These are phyloP conservation scores for Neolentinus lepideus DNA, from an alignment of 1,284 basidiomycete species.

Conservation along the genomic window DNA sequence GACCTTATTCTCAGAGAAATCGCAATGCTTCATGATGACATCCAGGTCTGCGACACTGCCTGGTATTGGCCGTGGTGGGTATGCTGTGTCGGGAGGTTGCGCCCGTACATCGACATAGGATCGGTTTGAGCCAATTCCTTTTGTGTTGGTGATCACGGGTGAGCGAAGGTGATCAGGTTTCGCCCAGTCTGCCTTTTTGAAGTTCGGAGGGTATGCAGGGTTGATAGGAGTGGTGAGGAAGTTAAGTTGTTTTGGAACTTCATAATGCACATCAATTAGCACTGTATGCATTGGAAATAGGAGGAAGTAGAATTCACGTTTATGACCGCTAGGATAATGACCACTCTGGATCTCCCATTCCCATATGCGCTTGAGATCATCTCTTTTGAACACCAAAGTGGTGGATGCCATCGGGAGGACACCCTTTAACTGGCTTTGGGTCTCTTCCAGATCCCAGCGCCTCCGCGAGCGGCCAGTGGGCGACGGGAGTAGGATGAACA, in stretches of 20 bases:
- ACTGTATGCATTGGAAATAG: not conserved
- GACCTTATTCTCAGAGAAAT: constrained; percentile 61
- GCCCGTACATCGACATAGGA: constrained; percentile 52
- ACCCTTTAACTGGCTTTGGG: not conserved
- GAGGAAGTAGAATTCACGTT: constrained; percentile 34
- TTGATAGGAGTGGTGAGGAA: constrained; percentile 7
- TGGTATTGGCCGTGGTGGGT: constrained; percentile 59
- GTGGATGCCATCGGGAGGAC: constrained; percentile 13
- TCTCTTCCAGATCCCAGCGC: not conserved
- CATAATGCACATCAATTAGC: not conserved
- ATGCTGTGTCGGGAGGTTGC: constrained; percentile 39
- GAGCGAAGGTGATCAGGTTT: constrained; percentile 21
- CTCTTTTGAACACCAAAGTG: constrained; percentile 54
- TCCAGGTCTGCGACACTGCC: constrained; percentile 69
- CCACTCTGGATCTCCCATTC: constrained; percentile 73
- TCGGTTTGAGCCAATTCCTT: constrained; percentile 34
- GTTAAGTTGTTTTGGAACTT: not conserved
- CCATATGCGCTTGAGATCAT: constrained; percentile 68
- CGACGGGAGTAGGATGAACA: not conserved
- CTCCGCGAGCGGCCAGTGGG: not conserved
- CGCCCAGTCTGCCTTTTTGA: not conserved
- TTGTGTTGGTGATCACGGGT: constrained; percentile 24
- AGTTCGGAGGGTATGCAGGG: constrained; percentile 4
- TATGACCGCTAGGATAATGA: constrained; percentile 57
- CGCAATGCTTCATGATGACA: constrained; percentile 64